These are phyloP conservation scores for Mycena sanguinolenta DNA, from an alignment of 768 basidiomycete species.

Conservation along the genomic window DNA sequence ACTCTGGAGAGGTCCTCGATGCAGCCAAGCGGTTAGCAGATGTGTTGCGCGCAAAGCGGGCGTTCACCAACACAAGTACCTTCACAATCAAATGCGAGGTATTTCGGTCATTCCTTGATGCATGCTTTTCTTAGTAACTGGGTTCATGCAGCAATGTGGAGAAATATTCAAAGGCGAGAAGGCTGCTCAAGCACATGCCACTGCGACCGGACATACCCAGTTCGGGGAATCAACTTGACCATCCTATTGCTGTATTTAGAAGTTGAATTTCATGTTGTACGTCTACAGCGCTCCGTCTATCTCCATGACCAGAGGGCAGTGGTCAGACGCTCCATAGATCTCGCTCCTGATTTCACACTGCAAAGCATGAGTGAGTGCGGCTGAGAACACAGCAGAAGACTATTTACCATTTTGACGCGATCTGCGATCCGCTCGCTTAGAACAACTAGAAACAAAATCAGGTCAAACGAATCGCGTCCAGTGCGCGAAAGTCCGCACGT, in stretches of 20 bases:
- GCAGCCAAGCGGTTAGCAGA: slow-evolving; percentile 81
- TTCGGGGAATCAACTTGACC: slow-evolving; percentile 87
- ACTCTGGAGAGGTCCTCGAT: slow-evolving; percentile 53
- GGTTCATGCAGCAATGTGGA: slow-evolving; percentile 72
- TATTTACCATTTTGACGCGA: slow-evolving; percentile 71
- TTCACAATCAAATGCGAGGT: slow-evolving; percentile 94
- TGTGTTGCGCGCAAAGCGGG: slow-evolving; percentile 80
- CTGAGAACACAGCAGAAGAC: neutral
- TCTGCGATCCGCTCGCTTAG: slow-evolving; percentile 77
- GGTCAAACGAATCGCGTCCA: slow-evolving; percentile 1
- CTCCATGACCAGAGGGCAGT: slow-evolving; percentile 86
- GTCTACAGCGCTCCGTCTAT: slow-evolving; percentile 60
- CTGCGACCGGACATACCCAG: slow-evolving; percentile 84
- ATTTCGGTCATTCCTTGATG: slow-evolving; percentile 18
- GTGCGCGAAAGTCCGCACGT: slow-evolving; percentile 33
- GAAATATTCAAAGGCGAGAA: slow-evolving; percentile 94
- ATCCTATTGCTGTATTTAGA: neutral
- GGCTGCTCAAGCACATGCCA: slow-evolving; percentile 90
- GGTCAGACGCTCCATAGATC: slow-evolving; percentile 91
- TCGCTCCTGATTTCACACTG: slow-evolving; percentile 88
- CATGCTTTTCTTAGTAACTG: slow-evolving; percentile 13
- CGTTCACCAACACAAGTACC: slow-evolving; percentile 92
- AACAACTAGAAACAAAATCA: slow-evolving; percentile 63
- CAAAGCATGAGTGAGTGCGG: slow-evolving; percentile 9
- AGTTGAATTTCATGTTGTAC: neutral